Percentiles rank a stretch among this genome's conserved stretches.
phyloP scores from a whole-genome alignment of 805 yeast genomes.

The Yarrowia yakushimensis region DNA sequence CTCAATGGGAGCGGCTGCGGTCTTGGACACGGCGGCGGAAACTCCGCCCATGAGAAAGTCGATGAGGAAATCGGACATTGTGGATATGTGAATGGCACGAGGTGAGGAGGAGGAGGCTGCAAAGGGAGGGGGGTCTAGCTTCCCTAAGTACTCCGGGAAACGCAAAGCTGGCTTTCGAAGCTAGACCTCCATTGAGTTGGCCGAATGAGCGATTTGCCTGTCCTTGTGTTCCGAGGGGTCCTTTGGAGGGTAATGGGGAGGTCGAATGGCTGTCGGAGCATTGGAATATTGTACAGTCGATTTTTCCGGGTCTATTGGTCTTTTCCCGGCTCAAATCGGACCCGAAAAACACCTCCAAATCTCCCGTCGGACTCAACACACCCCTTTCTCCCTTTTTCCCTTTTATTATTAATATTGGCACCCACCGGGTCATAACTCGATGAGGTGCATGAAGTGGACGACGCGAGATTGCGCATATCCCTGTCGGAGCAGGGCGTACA shows the following conservation, averaged over 20 bases:
- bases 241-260: background rate
- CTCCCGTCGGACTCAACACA: constrained; percentile 4
- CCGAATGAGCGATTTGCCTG: constrained; percentile 21
- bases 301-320: background rate
- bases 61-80: constrained; percentile 33
- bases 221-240: background rate
- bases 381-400: constrained; percentile 9
- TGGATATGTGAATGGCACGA: constrained; percentile 14
- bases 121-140: background rate
- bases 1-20: constrained; percentile 97
- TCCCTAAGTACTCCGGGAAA: constrained; percentile 23
- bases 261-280: background rate
- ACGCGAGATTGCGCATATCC: constrained; percentile 23
- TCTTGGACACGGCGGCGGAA: constrained; percentile 97
- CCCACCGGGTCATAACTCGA: constrained; percentile 24
- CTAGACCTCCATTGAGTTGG: constrained; percentile 22
- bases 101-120: background rate
- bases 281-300: background rate
- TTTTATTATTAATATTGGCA: constrained; percentile 16
- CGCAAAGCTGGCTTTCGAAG: constrained; percentile 4
- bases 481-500: background rate
- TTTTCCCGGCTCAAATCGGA: background rate
- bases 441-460: constrained; percentile 23
- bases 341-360: background rate
- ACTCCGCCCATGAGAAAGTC: constrained; percentile 82